These are phyloP conservation scores for Zymoseptoria passerinii DNA, from an alignment of 2,329 filamentous ascomycete genomes.

Conservation along the genomic window DNA sequence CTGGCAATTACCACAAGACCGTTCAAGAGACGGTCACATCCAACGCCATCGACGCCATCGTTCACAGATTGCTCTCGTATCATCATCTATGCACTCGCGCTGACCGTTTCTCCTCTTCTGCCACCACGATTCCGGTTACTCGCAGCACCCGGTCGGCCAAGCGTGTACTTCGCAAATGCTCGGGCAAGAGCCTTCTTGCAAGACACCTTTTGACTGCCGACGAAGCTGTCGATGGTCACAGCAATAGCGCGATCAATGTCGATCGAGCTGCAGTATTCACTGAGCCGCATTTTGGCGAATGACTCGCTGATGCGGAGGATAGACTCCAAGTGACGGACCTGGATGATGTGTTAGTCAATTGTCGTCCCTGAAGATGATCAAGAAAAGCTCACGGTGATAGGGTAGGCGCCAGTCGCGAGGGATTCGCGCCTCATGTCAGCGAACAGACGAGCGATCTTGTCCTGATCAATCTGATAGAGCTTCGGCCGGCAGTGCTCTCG, in stretches of 20 bases:
- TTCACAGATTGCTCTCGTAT: background rate
- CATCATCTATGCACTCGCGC: constrained; percentile 15
- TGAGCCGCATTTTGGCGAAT: constrained; percentile 97
- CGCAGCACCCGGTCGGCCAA: constrained; percentile 36
- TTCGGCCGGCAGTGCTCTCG: constrained; percentile 83
- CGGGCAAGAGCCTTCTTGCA: constrained; percentile 92
- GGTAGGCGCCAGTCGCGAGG: constrained; percentile 88
- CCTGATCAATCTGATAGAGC: constrained; percentile 94
- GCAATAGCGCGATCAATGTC: constrained; percentile 97
- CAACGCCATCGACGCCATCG: background rate
- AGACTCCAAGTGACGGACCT: constrained; percentile 95
- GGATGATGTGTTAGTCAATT: constrained; percentile 3
- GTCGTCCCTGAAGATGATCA: background rate
- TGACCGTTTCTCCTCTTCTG: constrained; percentile 12
- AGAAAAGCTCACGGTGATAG: constrained; percentile 71
- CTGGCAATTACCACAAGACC: background rate
- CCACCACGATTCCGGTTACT: constrained; percentile 20
- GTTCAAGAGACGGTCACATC: background rate
- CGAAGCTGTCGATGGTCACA: constrained; percentile 92
- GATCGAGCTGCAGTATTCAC: constrained; percentile 79
- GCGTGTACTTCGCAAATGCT: constrained; percentile 86
- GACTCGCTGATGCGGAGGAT: constrained; percentile 92
- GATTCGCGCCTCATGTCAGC: constrained; percentile 93
- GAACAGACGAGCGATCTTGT: constrained; percentile 90
- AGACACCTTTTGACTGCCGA: constrained; percentile 92